These are phyloP conservation scores for Colletotrichum eleusines DNA, from an alignment of 2,329 filamentous ascomycete genomes.

Conservation along the genomic window DNA sequence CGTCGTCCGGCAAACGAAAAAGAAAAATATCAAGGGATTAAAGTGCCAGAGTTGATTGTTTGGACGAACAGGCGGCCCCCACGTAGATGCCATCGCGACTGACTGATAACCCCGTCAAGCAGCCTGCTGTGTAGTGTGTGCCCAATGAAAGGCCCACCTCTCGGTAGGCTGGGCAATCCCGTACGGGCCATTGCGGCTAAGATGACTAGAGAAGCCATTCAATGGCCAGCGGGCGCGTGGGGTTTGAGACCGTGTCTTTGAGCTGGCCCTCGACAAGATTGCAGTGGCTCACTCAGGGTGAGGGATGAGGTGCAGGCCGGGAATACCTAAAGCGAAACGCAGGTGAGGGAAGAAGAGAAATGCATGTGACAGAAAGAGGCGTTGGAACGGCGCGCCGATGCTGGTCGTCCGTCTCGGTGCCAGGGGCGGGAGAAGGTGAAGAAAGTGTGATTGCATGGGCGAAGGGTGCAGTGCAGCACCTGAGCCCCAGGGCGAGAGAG, in stretches of 20 bases:
- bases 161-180: slow-evolving; percentile 32
- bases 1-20: slow-evolving; percentile 2
- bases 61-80: slow-evolving; percentile 32
- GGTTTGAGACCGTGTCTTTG: slow-evolving; percentile 29
- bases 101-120: slow-evolving; percentile 11
- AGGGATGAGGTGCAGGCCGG: slow-evolving; percentile 17
- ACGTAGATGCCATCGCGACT: slow-evolving; percentile 2
- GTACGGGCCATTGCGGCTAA: slow-evolving; percentile 3
- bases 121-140: slow-evolving; percentile 3
- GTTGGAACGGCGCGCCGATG: slow-evolving; percentile 2
- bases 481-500: slow-evolving; percentile 26
- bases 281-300: slow-evolving; percentile 21
- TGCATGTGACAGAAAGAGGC: slow-evolving; percentile 35
- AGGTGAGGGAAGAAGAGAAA: slow-evolving; percentile 23
- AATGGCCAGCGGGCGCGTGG: slow-evolving; percentile 9
- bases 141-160: slow-evolving; percentile 16
- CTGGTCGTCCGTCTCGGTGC: slow-evolving; percentile 1
- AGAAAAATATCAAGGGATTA: slow-evolving; percentile 10
- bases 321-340: slow-evolving; percentile 25
- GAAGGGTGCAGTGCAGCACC: slow-evolving; percentile 6
- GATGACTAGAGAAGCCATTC: slow-evolving; percentile 17
- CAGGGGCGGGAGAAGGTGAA: slow-evolving; percentile 14
- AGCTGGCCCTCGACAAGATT: slow-evolving; percentile 22
- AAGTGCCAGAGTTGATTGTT: slow-evolving; percentile 11
- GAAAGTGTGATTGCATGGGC: slow-evolving; percentile 12